Conservation (phyloP, 441 rosid genomes). For the Raphanus hybrid region DNA sequence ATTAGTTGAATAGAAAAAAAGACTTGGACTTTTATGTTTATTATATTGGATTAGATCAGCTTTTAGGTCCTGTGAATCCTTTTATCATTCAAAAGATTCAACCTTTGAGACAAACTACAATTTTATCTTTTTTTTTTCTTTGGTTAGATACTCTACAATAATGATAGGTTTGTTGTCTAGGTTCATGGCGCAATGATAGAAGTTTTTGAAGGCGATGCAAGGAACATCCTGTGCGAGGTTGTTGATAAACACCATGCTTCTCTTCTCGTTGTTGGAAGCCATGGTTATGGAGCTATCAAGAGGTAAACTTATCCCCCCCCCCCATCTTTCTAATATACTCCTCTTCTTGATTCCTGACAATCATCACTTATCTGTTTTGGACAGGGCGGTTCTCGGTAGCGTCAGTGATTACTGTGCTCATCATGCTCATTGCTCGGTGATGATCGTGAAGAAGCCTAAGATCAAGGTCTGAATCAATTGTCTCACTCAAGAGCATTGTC, state of each 20-base stretch:
- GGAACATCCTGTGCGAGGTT: constrained; percentile 84
- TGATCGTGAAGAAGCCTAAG: constrained; percentile 93
- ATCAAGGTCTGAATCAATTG: constrained; percentile 49
- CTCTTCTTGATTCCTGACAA: neutral
- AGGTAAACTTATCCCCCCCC: constrained; percentile 48
- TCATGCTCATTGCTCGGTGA: constrained; percentile 89
- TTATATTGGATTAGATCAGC: neutral
- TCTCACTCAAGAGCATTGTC: constrained; percentile 12
- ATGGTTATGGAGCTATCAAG: constrained; percentile 93
- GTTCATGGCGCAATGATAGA: constrained; percentile 56
- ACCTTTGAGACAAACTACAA: neutral
- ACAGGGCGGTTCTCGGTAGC: constrained; percentile 95
- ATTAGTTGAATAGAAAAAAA: neutral
- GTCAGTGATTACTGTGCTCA: constrained; percentile 88
- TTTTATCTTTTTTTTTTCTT: neutral
- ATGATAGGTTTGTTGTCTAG: constrained; percentile 43
- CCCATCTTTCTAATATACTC: no score
- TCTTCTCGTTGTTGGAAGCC: constrained; percentile 84
- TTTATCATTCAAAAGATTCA: neutral
- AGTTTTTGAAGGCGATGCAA: constrained; percentile 84
- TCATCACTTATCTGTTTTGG: constrained; percentile 2
- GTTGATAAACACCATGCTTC: constrained; percentile 89
- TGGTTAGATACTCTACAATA: neutral
- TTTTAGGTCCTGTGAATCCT: neutral
- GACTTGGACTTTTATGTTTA: neutral